Base-by-base conservation (phyloP, 2,329 filamentous ascomycete genomes). In the Colletotrichum liaoningense region DNA sequence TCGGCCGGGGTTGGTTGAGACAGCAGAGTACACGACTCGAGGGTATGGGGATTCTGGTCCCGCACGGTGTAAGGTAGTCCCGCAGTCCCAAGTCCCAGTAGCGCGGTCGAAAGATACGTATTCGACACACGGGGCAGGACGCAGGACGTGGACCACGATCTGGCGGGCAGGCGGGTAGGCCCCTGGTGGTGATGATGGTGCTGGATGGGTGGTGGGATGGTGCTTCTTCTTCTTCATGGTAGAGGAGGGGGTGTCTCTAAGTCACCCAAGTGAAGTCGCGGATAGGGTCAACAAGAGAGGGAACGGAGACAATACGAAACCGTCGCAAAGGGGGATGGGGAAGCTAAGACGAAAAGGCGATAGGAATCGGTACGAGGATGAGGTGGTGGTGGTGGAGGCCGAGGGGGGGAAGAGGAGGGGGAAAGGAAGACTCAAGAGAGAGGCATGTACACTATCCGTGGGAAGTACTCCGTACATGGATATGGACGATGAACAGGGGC, bases 1-100 rank as follows among this genome's bases (percentile, higher is more conserved):
- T 74, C 72, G 72, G 67, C 68, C 68, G 68, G 72, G 71, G 72
- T 62, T 71, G 72, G 68, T 60, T 67, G 72, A 74, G 72, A 74
- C 72, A 70, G 68, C 60, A 74, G 67, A 67, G 68, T 74, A 74
- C 72, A 63, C 60, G 72, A 74, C 35, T 74, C 68, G 72, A 74
- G 68, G 72, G 67, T 71, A 74, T 67, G 63, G 63, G 26, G 49
- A 60, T 65, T 63, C 8, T 24, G 49, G 62, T 24, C 68, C 68
- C 68, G 72, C 72, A 74, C 72, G 68, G 72, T 74, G 72, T 24
- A 33, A 33, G 33, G 33, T 33, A 67, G 72, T 63, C 57, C 38
- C 38, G 38, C 38, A 67, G 72, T 63, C 57, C 67, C 68, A 38
- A 67, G 72, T 63, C 52, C 67, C 68, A 38, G 62, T 74, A 74